Percentiles rank a stretch among this genome's conserved stretches.
Conservation (phyloP, 345 rosid species). For the Acer saccharum region DNA sequence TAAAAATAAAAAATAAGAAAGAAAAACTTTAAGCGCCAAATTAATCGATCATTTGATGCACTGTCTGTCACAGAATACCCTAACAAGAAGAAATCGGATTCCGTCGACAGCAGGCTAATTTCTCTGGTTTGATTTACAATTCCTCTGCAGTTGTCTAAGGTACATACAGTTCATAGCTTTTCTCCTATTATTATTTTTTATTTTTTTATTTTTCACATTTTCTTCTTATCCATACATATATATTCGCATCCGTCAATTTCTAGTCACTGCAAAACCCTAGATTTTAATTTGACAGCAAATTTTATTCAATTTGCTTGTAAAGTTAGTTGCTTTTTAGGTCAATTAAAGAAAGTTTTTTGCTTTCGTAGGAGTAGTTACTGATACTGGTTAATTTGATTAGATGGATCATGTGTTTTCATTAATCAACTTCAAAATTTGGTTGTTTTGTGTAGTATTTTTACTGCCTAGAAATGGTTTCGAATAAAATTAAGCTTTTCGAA, state of each 20-base stretch:
- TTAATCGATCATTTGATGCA: not conserved
- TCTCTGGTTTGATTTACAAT: not conserved
- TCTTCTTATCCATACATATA: not conserved
- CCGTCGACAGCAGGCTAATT: not conserved
- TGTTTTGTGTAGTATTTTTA: not conserved
- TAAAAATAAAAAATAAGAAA: not conserved
- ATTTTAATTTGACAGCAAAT: not conserved
- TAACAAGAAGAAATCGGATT: not conserved
- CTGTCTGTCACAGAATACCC: not conserved
- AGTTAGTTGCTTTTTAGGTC: not conserved
- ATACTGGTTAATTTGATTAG: not conserved
- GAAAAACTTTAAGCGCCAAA: constrained; percentile 16
- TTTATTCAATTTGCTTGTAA: not conserved
- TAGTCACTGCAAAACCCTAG: not conserved
- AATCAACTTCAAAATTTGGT: not conserved
- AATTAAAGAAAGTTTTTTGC: not conserved
- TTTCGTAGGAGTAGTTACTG: not conserved
- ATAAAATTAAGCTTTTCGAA: not conserved
- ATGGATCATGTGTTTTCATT: not conserved
- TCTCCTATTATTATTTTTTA: not conserved
- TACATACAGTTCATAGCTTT: not conserved
- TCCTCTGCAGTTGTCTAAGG: not conserved
- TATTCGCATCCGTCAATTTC: not conserved
- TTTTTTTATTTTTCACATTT: too few relatives aligned
- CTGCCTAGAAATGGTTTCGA: not conserved